A percentile compares a stretch with the other conserved stretches of the same genome.
Conservation (phyloP, 768 basidiomycete genomes). For the Dioszegia crocea region DNA sequence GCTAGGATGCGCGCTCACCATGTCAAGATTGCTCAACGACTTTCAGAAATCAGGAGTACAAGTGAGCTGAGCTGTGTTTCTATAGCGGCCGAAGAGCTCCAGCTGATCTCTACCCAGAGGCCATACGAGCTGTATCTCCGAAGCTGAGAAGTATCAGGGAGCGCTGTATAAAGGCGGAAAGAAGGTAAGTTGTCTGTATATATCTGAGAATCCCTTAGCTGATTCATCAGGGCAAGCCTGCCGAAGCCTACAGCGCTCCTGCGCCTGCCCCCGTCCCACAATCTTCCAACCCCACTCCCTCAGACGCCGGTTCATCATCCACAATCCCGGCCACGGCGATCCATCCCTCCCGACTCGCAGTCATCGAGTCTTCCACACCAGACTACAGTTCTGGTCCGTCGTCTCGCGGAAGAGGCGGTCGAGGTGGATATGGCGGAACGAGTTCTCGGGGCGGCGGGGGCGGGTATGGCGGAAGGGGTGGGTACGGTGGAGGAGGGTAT, state of each 20-base stretch:
- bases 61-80: slow-evolving; percentile 45
- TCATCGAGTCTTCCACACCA: slow-evolving; percentile 19
- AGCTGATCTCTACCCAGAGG: slow-evolving; percentile 24
- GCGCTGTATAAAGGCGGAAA: slow-evolving; percentile 71
- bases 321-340: slow-evolving; percentile 55
- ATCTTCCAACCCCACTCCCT: neutral
- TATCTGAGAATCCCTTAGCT: neutral
- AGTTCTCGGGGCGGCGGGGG: slow-evolving; percentile 27
- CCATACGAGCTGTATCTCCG: slow-evolving; percentile 76
- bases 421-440: slow-evolving; percentile 10
- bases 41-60: slow-evolving; percentile 75
- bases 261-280: slow-evolving; percentile 4
- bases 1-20: neutral
- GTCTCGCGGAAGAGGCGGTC: slow-evolving; percentile 18
- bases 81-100: neutral
- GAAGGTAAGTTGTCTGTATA: slow-evolving; percentile 51
- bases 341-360: slow-evolving; percentile 49
- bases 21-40: slow-evolving; percentile 73
- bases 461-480: slow-evolving; percentile 24
- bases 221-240: slow-evolving; percentile 3
- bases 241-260: neutral
- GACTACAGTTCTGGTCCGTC: slow-evolving; percentile 11
- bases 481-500: slow-evolving; percentile 16
- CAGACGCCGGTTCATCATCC: slow-evolving; percentile 15
- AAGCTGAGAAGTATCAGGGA: slow-evolving; percentile 93